phyloP scores from a whole-genome alignment of 495 filamentous ascomycete genomes.

The Tuber aestivum region DNA sequence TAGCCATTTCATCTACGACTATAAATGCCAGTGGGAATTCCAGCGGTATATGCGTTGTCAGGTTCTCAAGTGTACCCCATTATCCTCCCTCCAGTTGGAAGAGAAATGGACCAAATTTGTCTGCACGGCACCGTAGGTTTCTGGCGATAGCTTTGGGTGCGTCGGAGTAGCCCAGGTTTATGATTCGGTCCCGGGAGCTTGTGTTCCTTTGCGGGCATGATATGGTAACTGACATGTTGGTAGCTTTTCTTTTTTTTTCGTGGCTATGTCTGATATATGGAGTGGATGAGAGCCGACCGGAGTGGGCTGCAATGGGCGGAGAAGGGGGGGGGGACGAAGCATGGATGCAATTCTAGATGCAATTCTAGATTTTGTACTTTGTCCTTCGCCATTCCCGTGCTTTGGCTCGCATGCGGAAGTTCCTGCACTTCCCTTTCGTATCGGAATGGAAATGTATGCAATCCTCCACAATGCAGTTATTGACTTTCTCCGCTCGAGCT shows the following conservation, averaged over 20 bases:
- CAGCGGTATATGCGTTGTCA: not conserved
- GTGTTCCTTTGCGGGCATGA: not conserved
- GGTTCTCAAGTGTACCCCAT: not conserved
- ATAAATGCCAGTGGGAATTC: not conserved
- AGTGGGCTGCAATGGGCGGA: not conserved
- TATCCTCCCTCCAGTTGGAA: not conserved
- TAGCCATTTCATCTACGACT: not conserved
- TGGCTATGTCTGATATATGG: not conserved
- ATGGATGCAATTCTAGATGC: not conserved
- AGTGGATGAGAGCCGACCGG: not conserved
- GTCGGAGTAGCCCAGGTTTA: not conserved
- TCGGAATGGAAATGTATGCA: not conserved
- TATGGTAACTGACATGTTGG: not conserved
- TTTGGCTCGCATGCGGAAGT: not conserved
- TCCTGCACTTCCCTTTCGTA: not conserved
- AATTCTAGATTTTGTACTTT: not conserved
- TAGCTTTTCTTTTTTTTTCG: not conserved
- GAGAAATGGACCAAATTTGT: not conserved
- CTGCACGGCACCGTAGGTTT: not conserved
- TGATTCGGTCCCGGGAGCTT: not conserved
- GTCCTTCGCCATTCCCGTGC: not conserved
- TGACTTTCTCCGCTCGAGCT: not conserved
- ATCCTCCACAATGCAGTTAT: not conserved
- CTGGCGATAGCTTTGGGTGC: not conserved
- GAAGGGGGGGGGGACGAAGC: not conserved